These are phyloP conservation scores for Rhizophora mangle DNA, from an alignment of 345 rosid species.

Conservation along the genomic window DNA sequence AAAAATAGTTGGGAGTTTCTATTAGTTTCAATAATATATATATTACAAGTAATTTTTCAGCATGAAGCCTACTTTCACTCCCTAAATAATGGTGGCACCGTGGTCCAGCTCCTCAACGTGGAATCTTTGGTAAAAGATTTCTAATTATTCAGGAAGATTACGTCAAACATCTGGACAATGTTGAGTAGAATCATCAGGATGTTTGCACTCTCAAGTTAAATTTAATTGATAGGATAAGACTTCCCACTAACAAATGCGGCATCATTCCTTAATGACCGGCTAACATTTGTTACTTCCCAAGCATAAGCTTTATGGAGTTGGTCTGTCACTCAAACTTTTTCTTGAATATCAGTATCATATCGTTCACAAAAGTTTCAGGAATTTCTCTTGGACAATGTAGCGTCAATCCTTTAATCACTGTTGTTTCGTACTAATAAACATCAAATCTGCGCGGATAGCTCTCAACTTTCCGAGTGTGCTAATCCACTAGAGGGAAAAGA, in stretches of 20 bases:
- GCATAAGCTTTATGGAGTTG: too few species aligned
- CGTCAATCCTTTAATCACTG: not conserved
- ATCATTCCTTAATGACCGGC: not conserved
- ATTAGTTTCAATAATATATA: not conserved
- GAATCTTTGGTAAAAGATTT: conserved; percentile 3
- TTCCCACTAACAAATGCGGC: not conserved
- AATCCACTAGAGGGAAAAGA: conserved; percentile 7
- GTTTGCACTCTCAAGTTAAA: not conserved
- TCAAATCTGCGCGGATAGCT: not conserved
- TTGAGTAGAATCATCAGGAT: conserved; percentile 13
- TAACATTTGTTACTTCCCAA: not conserved
- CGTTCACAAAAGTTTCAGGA: too few species aligned
- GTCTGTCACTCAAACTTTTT: too few species aligned
- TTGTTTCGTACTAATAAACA: not conserved
- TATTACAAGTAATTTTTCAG: conserved; percentile 19
- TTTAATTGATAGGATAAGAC: conserved; percentile 15
- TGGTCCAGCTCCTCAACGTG: not conserved
- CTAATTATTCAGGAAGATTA: not conserved
- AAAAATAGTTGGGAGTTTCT: too few species aligned
- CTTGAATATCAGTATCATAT: too few species aligned
- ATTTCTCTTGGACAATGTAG: not conserved
- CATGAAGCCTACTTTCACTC: not conserved
- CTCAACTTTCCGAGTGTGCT: conserved; percentile 23
- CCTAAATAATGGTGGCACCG: not conserved
- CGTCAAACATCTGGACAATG: conserved; percentile 4